Evolutionary conservation across 495 filamentous ascomycete genomes (phyloP).

Genomic region (Lineolata rhizophorae): DNA sequence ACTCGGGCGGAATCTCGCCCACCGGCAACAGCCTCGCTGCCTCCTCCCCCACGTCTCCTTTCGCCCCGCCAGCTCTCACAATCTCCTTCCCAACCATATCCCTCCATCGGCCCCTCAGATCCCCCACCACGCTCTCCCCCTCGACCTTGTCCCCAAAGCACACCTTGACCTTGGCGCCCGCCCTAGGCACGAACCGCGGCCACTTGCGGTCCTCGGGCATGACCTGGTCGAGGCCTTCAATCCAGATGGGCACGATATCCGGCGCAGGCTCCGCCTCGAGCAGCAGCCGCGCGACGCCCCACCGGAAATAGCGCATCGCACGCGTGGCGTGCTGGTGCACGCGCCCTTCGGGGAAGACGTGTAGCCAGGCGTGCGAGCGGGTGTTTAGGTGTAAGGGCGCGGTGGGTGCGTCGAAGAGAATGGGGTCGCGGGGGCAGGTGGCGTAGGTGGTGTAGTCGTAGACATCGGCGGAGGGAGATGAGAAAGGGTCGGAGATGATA

Average conservation of each 20-base stretch:
- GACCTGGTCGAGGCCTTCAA: constrained; percentile 62
- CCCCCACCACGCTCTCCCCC: constrained; percentile 37
- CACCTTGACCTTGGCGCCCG: constrained; percentile 46
- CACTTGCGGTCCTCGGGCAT: constrained; percentile 64
- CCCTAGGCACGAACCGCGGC: constrained; percentile 64
- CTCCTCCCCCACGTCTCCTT: constrained; percentile 17
- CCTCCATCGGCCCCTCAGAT: constrained; percentile 47
- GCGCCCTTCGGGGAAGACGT: constrained; percentile 88
- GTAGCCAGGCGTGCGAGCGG: constrained; percentile 56
- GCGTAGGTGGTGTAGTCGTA: background rate
- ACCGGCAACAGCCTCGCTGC: constrained; percentile 18
- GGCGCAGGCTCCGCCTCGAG: constrained; percentile 68
- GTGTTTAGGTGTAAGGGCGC: constrained; percentile 30
- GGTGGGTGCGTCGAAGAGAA: constrained; percentile 35
- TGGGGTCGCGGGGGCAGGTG: background rate
- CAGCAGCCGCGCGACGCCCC: constrained; percentile 78
- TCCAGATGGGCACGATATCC: constrained; percentile 79
- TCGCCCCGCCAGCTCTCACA: background rate
- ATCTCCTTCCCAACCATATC: constrained; percentile 24
- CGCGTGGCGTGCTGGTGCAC: constrained; percentile 69
- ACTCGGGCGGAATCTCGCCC: constrained; percentile 33
- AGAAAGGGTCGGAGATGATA: constrained; percentile 33
- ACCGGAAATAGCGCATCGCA: constrained; percentile 90
- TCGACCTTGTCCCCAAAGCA: constrained; percentile 50
- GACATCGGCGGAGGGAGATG: too few species aligned